These are phyloP conservation scores for Sarocladium brachiariae DNA, from an alignment of 2,329 filamentous ascomycete genomes.

Conservation along the genomic window DNA sequence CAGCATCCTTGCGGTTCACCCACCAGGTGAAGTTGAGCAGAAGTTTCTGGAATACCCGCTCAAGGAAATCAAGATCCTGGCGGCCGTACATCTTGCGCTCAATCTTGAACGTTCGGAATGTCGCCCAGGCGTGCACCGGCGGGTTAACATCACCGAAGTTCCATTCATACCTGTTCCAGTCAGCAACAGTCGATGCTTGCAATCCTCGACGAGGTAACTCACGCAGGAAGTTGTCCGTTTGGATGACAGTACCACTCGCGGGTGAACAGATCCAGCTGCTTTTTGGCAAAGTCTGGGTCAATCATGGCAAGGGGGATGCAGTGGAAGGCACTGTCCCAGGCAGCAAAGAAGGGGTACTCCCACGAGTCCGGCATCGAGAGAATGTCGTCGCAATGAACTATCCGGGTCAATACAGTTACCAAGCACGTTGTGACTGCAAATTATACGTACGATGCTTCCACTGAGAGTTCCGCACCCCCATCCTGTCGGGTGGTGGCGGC, in stretches of 20 bases:
- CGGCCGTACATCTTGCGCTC: slow-evolving; percentile 95
- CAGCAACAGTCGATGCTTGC: neutral
- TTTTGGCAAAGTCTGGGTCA: slow-evolving; percentile 95
- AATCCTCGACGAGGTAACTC: slow-evolving; percentile 28
- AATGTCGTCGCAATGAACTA: slow-evolving; percentile 82
- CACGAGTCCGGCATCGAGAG: slow-evolving; percentile 97
- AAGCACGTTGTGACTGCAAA: neutral
- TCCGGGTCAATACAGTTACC: no score
- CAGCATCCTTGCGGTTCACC: slow-evolving; percentile 92
- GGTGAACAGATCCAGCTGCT: slow-evolving; percentile 92
- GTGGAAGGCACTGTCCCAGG: slow-evolving; percentile 96
- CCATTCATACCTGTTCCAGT: slow-evolving; percentile 65
- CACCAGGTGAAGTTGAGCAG: slow-evolving; percentile 98
- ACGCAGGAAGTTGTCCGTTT: slow-evolving; percentile 88
- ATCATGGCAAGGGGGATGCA: slow-evolving; percentile 96
- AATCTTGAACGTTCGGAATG: slow-evolving; percentile 95
- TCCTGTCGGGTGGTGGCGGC: slow-evolving; percentile 73
- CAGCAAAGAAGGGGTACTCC: slow-evolving; percentile 97
- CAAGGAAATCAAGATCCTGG: slow-evolving; percentile 90
- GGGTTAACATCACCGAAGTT: slow-evolving; percentile 97
- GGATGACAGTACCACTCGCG: slow-evolving; percentile 99
- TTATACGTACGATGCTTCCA: slow-evolving; percentile 67
- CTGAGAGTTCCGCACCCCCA: slow-evolving; percentile 74
- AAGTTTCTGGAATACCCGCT: slow-evolving; percentile 93
- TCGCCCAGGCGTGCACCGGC: slow-evolving; percentile 92